Conservation (phyloP, 768 basidiomycete genomes). For the Russula emetica region DNA sequence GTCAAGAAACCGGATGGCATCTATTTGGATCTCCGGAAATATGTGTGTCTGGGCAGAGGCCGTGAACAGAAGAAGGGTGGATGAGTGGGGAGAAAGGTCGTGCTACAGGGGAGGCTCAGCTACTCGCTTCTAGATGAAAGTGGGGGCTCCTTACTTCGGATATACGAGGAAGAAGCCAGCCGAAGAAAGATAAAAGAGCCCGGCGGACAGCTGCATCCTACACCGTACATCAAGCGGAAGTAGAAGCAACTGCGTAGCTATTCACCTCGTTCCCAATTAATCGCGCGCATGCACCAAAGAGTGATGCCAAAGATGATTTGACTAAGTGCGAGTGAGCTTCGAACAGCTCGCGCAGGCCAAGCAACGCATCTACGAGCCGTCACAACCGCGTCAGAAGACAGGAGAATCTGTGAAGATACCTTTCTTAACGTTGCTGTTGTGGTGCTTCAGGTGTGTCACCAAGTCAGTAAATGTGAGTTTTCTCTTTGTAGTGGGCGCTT, state of each 20-base stretch:
- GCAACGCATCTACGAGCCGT: constrained; percentile 56
- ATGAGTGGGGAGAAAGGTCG: constrained; percentile 66
- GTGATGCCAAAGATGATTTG: constrained; percentile 45
- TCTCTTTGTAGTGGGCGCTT: constrained; percentile 67
- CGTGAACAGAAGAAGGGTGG: constrained; percentile 75
- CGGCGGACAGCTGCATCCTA: constrained; percentile 83
- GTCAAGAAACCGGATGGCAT: constrained; percentile 77
- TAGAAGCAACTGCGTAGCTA: constrained; percentile 7
- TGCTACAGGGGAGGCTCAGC: constrained; percentile 42
- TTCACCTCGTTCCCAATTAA: constrained; percentile 79
- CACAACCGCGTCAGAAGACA: constrained; percentile 1
- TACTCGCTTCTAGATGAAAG: neutral
- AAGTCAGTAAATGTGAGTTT: constrained; percentile 76
- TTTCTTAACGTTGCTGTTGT: constrained; percentile 68
- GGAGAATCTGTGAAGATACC: constrained; percentile 41
- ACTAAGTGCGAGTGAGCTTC: constrained; percentile 56
- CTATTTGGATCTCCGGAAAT: constrained; percentile 90
- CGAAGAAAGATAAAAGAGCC: constrained; percentile 58
- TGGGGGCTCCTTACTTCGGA: constrained; percentile 44
- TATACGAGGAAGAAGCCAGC: constrained; percentile 67
- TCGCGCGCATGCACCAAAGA: constrained; percentile 61
- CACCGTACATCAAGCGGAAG: neutral
- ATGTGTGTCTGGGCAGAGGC: constrained; percentile 92
- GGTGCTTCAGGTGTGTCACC: constrained; percentile 74
- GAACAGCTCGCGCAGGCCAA: constrained; percentile 69